Conservation (phyloP, 2,329 filamentous ascomycete genomes). For the Tolypocladium amazonense region DNA sequence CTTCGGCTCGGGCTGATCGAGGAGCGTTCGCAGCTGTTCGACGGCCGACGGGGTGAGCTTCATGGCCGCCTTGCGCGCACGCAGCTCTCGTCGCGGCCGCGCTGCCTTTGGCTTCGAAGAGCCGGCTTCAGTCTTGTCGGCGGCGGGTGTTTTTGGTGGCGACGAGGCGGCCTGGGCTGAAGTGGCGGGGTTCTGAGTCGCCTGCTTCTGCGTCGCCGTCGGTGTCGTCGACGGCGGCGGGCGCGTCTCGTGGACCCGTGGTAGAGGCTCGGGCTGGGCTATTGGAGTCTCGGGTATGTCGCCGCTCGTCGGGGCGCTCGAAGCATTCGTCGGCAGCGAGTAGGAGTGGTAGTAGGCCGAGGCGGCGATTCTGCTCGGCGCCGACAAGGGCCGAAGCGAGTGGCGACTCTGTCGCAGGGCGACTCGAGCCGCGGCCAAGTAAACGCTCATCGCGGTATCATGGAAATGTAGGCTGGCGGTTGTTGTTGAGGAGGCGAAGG, state of each 20-base stretch:
- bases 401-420: slow-evolving; percentile 29
- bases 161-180: slow-evolving; percentile 6
- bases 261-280: slow-evolving; percentile 31
- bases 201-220: slow-evolving; percentile 8
- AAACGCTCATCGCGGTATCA: slow-evolving; percentile 10
- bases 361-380: slow-evolving; percentile 16
- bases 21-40: slow-evolving; percentile 62
- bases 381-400: slow-evolving; percentile 30
- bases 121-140: slow-evolving; percentile 34
- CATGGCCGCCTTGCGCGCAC: slow-evolving; percentile 82
- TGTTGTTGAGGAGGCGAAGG: background rate
- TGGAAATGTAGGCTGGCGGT: slow-evolving; percentile 1
- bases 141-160: slow-evolving; percentile 28
- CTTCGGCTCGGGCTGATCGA: slow-evolving; percentile 81
- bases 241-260: slow-evolving; percentile 43
- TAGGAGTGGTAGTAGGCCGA: slow-evolving; percentile 44
- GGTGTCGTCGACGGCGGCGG: slow-evolving; percentile 22
- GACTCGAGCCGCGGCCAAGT: slow-evolving; percentile 27
- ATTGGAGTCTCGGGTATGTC: slow-evolving; percentile 36
- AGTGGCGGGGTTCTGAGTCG: slow-evolving; percentile 9
- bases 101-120: slow-evolving; percentile 53
- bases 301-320: slow-evolving; percentile 30
- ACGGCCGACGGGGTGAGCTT: slow-evolving; percentile 73
- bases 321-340: slow-evolving; percentile 31
- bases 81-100: slow-evolving; percentile 24